Evolutionary conservation across 1,284 basidiomycete genomes (phyloP), one percentile per base, ranked within the genome.

Genomic region (Stereum hirsutum): DNA sequence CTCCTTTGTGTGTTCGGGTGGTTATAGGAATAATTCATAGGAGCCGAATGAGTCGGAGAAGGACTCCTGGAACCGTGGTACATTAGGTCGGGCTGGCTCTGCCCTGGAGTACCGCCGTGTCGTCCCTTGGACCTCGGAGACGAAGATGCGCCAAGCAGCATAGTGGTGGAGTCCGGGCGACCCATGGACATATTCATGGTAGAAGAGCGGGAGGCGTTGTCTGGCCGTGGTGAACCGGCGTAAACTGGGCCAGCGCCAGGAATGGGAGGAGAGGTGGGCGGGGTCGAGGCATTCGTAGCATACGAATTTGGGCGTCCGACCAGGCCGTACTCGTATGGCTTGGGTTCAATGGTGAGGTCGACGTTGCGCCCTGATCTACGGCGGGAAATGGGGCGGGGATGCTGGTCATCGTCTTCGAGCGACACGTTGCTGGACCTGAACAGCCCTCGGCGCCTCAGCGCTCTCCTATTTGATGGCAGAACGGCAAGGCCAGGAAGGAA

Each of bases 281-380:
- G 36, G 11, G 46, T 31, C 37, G 17, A 30, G 14, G 40, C 26
- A 25, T 14, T 11, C 15, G 31, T 32, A 3, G 11, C 27, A 25
- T 27, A 26, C 2, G 40, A 46, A 36, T 36, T 40, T 30, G 50
- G 11, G 21, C 34, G 43, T 6, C 54, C 54, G 23, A 56, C 54
- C 19, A 49, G 44, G 26, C 54, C 54, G 38, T 55, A 53, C 24
- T 46, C 34, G 34, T 56, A 56, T 38, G 54, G 52, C 46, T 52
- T 51, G 20, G 54, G 51, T 33, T 52, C 51, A 20, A n/a, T 19
- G 10, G 10, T 17, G 15, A 14, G 17, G 6, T 35, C 7, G 10
- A 20, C 10, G 1, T 19, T 35, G 14, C 8, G 33, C 15, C 33
- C 31, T 42, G 35, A 17, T 44, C 34, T 17, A 42, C 42, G 8